Percentiles rank a stretch among this genome's conserved stretches.
These are phyloP conservation scores for Antarctomyces pellizariae DNA, from an alignment of 495 filamentous ascomycete species.

Conservation along the genomic window DNA sequence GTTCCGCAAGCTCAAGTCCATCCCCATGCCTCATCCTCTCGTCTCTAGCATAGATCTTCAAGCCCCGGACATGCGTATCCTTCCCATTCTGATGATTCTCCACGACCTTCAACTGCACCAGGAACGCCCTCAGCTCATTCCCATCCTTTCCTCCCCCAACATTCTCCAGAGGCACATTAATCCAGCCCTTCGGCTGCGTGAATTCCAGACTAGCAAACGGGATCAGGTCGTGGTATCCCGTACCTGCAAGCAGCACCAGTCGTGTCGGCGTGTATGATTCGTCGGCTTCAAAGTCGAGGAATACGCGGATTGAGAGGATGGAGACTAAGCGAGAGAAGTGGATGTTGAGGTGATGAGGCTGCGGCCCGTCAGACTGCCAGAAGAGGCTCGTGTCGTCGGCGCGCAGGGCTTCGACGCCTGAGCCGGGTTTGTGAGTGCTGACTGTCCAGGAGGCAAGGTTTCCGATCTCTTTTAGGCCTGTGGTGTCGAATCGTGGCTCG, in stretches of 20 bases:
- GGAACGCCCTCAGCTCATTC: constrained; percentile 56
- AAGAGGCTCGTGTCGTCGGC: constrained; percentile 55
- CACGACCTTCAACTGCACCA: constrained; percentile 65
- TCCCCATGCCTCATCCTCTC: constrained; percentile 11
- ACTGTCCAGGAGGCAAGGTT: constrained; percentile 88
- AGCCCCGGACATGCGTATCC: constrained; percentile 82
- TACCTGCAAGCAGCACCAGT: constrained; percentile 68
- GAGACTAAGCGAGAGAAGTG: constrained; percentile 88
- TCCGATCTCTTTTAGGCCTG: constrained; percentile 70
- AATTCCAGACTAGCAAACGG: constrained; percentile 61
- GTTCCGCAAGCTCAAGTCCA: constrained; percentile 2
- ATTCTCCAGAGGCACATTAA: constrained; percentile 53
- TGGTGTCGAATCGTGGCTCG: constrained; percentile 20
- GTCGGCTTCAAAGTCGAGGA: constrained; percentile 74
- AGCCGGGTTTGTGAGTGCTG: constrained; percentile 74
- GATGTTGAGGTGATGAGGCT: constrained; percentile 80
- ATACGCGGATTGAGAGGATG: constrained; percentile 62
- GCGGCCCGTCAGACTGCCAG: constrained; percentile 94
- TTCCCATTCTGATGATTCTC: constrained; percentile 99
- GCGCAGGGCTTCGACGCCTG: constrained; percentile 64
- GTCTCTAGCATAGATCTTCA: constrained; percentile 76
- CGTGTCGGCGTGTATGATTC: constrained; percentile 95
- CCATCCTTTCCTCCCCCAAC: constrained; percentile 36
- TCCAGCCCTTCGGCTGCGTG: constrained; percentile 70
- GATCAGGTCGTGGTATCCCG: constrained; percentile 64